Evolutionary conservation across 1,284 basidiomycete species (phyloP), one percentile per base, ranked within the genome.

Genomic region (Hymenochaete sp.): DNA sequence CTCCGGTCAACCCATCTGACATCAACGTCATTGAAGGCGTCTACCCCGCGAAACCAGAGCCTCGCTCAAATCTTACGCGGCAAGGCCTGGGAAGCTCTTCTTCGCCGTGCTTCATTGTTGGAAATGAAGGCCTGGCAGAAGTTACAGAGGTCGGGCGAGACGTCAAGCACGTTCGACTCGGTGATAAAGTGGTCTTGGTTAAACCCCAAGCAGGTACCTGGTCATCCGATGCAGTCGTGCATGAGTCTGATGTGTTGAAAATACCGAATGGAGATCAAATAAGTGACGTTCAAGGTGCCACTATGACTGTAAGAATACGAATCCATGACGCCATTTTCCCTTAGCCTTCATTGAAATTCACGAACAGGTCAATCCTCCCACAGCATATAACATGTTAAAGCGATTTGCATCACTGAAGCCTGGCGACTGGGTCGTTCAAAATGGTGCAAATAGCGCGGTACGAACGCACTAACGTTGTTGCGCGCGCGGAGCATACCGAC

Each of bases 361-460:
- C 14, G 10, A 38, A n/a, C 32, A 87, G 83, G 78, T 90, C 29
- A 92, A 92, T 55, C 85, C 85, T 2, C 72, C 87, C 0, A 88
- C 88, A 1, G 89, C 88, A 0, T 81, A 80, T 51, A 81, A 84
- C 55, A 85, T 92, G 79, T 70, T 92, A 4, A 69, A 69, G 26
- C 75, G 84, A 42, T 90, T 83, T 62, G 70, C 78, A 4, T 56
- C 68, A 22, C 69, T 89, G 35, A 54, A 73, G 44, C 63, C 70
- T 41, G 82, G 77, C 0, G 83, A 87, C 44, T 89, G 80, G 77
- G 67, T 92, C 4, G 60, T 90, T 14, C 88, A 92, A 57, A 91
- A 91, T 53, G 88, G 84, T 13, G 86, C 86, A 1, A 92, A 91
- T 56, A 86, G 82, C 53, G 83, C 86, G 19, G 85, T 86, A 50